phyloP scores from a whole-genome alignment of 306 rosid genomes.

The Gleditsia sinensis region DNA sequence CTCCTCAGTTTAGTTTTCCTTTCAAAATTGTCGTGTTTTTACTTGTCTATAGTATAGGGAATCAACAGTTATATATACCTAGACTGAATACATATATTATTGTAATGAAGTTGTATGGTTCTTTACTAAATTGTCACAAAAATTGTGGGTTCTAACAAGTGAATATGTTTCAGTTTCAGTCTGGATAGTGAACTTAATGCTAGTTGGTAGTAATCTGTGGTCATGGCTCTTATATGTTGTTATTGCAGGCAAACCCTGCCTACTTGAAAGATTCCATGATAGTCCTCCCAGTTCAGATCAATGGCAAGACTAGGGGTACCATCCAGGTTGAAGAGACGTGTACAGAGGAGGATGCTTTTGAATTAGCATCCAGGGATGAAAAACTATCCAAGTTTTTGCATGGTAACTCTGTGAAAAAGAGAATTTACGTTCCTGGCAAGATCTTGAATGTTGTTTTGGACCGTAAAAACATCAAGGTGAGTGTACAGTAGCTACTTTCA shows the following conservation, averaged over 20 bases:
- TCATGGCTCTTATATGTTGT: constrained; percentile 17
- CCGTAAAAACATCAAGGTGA: constrained; percentile 60
- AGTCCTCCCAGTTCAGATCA: constrained; percentile 88
- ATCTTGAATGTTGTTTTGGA: constrained; percentile 87
- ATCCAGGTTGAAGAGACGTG: constrained; percentile 82
- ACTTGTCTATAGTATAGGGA: background rate
- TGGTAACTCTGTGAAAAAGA: constrained; percentile 66
- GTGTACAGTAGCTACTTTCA: constrained; percentile 37
- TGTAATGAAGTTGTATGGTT: background rate
- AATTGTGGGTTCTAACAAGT: background rate
- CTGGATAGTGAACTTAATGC: background rate
- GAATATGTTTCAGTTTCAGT: background rate
- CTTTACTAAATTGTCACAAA: background rate
- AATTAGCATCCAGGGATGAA: constrained; percentile 67
- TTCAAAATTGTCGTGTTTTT: background rate
- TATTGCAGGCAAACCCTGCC: constrained; percentile 68
- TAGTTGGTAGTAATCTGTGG: background rate
- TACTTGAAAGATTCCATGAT: constrained; percentile 74
- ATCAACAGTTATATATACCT: background rate
- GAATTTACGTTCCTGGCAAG: constrained; percentile 86
- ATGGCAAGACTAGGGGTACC: constrained; percentile 97
- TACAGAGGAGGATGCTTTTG: constrained; percentile 81
- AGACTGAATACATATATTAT: background rate
- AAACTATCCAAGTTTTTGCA: constrained; percentile 73
- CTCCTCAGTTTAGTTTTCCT: constrained; percentile 2